Evolutionary conservation across 2,329 filamentous ascomycete species (phyloP).

Genomic region (Balansia obtecta): DNA sequence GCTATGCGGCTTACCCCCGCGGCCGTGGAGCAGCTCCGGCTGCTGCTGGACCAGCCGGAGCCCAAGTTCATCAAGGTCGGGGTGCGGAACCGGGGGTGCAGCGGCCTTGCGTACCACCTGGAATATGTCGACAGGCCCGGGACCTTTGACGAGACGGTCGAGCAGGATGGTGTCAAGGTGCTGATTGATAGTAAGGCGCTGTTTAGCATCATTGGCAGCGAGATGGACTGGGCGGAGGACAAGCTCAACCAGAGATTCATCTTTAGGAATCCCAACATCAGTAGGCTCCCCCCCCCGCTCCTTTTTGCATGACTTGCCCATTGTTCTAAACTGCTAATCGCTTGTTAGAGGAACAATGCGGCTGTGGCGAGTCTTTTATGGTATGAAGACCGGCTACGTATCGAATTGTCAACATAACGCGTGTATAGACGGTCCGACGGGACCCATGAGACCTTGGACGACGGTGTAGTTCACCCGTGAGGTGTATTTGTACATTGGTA

Average conservation of each 20-base stretch:
- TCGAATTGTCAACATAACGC: background rate
- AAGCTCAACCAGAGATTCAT: constrained; percentile 87
- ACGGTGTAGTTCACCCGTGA: background rate
- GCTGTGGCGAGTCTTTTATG: constrained; percentile 95
- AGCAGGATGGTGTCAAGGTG: constrained; percentile 92
- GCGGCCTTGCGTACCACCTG: constrained; percentile 81
- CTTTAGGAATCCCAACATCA: constrained; percentile 96
- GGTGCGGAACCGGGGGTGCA: constrained; percentile 88
- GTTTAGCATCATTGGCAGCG: constrained; percentile 94
- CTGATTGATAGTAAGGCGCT: constrained; percentile 94
- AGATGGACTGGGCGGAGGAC: constrained; percentile 99
- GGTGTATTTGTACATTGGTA: background rate
- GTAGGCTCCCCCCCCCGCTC: constrained; percentile 40
- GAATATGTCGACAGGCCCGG: constrained; percentile 91
- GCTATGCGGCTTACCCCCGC: constrained; percentile 75
- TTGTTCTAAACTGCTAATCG: constrained; percentile 15
- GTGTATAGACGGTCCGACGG: background rate
- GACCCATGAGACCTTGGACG: background rate
- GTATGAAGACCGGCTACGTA: constrained; percentile 31
- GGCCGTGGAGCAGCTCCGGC: constrained; percentile 67
- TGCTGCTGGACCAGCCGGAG: constrained; percentile 69
- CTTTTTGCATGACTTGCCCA: constrained; percentile 6
- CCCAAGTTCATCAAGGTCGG: constrained; percentile 91
- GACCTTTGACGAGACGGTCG: constrained; percentile 79
- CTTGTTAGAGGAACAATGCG: constrained; percentile 78